Conservation (phyloP, 495 filamentous ascomycete genomes). For the Penicillium subrubescens region DNA sequence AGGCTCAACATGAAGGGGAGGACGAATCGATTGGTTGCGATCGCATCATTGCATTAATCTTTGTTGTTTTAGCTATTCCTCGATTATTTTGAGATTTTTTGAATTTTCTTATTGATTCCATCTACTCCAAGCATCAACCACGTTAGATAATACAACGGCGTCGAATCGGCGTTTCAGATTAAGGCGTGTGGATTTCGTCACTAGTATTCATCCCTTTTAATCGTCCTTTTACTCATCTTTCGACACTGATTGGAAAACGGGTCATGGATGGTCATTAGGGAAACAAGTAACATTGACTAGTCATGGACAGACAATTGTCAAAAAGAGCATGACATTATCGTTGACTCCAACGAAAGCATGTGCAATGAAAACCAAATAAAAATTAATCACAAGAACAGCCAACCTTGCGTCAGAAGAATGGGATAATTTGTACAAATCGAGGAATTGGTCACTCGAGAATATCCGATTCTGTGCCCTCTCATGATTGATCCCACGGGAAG, state of each 20-base stretch:
- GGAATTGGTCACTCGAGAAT: neutral
- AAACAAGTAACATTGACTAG: slow-evolving; percentile 1
- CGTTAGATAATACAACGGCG: neutral
- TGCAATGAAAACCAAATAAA: slow-evolving; percentile 15
- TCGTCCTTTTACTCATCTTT: neutral
- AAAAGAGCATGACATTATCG: slow-evolving; percentile 10
- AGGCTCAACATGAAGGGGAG: neutral
- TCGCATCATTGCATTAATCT: neutral
- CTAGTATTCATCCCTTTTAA: neutral
- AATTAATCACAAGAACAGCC: slow-evolving; percentile 12
- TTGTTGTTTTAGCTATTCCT: neutral
- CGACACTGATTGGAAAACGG: neutral
- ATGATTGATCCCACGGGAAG: neutral
- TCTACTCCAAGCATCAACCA: neutral
- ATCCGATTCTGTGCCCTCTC: neutral
- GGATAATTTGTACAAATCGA: neutral
- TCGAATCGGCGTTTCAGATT: neutral
- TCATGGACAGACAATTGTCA: neutral
- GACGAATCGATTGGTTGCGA: neutral
- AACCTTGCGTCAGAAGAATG: neutral
- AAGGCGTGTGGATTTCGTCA: neutral
- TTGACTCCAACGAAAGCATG: slow-evolving; percentile 22
- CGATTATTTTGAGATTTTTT: neutral
- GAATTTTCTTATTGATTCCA: neutral
- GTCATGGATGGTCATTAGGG: neutral